Evolutionary conservation across 2,329 filamentous ascomycete species (phyloP).

Genomic region (Rutstroemia sp.): DNA sequence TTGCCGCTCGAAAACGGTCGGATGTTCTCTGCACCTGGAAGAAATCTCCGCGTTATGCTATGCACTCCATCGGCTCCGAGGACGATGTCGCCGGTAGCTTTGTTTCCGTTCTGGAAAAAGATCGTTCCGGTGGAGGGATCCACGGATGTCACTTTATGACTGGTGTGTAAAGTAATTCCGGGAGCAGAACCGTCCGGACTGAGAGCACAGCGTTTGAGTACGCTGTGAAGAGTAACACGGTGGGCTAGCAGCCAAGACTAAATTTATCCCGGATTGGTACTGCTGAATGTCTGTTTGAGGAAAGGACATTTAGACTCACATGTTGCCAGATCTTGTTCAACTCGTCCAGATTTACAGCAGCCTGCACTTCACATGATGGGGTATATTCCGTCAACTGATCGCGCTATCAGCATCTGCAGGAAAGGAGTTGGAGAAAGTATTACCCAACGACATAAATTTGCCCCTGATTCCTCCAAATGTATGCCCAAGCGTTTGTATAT

Average conservation of each 20-base stretch:
- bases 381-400: conserved; percentile 28
- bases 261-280: not conserved
- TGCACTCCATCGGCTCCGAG: conserved; percentile 3
- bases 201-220: conserved; percentile 41
- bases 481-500: conserved; percentile 42
- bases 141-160: conserved; percentile 37
- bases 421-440: not conserved
- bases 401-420: not conserved
- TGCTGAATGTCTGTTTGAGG: too few species aligned
- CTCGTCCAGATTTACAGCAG: conserved; percentile 20
- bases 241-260: conserved; percentile 45
- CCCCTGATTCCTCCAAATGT: conserved; percentile 33
- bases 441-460: conserved; percentile 11
- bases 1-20: conserved; percentile 13
- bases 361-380: not conserved
- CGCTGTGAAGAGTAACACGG: conserved; percentile 44
- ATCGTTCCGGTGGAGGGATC: conserved; percentile 36
- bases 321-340: conserved; percentile 42
- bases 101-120: conserved; percentile 38
- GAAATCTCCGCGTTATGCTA: not conserved
- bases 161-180: conserved; percentile 34
- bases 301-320: not conserved
- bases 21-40: not conserved
- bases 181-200: conserved; percentile 30
- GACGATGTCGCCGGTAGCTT: not conserved